Conservation (phyloP, 2,329 filamentous ascomycete genomes). For the Ascochyta lentis region DNA sequence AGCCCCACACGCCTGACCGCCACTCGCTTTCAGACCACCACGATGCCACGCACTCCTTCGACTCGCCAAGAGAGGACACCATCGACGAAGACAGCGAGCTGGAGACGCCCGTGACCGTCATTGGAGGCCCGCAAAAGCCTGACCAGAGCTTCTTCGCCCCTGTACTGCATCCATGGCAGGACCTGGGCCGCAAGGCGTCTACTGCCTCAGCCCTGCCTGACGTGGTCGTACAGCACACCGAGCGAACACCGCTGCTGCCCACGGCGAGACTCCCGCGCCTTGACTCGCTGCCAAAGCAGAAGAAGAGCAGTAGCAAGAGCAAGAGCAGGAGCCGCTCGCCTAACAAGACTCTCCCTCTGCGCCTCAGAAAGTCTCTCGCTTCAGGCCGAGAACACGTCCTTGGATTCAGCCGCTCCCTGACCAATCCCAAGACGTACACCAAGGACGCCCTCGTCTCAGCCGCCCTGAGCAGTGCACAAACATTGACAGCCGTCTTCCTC, state of each 20-base stretch:
- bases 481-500: constrained; percentile 84
- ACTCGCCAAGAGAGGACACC: constrained; percentile 53
- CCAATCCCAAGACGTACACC: constrained; percentile 76
- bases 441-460: constrained; percentile 68
- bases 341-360: constrained; percentile 17
- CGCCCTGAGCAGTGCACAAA: constrained; percentile 69
- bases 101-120: constrained; percentile 55
- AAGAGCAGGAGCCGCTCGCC: constrained; percentile 34
- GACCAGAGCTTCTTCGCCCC: constrained; percentile 36
- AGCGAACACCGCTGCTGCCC: constrained; percentile 50
- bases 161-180: constrained; percentile 3
- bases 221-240: constrained; percentile 40
- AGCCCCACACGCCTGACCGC: constrained; percentile 26
- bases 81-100: constrained; percentile 70
- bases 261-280: constrained; percentile 37
- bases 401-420: constrained; percentile 43
- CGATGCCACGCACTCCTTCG: constrained; percentile 35
- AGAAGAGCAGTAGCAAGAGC: constrained; percentile 5
- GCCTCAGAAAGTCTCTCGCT: constrained; percentile 28
- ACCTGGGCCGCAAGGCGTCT: constrained; percentile 2
- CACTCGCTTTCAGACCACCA: constrained; percentile 25
- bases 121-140: constrained; percentile 24
- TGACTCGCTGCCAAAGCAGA: constrained; percentile 26
- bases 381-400: constrained; percentile 31
- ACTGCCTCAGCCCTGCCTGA: constrained; percentile 21